phyloP scores from a whole-genome alignment of 164 flowering plant species.

The Cinnamomum micranthum region DNA sequence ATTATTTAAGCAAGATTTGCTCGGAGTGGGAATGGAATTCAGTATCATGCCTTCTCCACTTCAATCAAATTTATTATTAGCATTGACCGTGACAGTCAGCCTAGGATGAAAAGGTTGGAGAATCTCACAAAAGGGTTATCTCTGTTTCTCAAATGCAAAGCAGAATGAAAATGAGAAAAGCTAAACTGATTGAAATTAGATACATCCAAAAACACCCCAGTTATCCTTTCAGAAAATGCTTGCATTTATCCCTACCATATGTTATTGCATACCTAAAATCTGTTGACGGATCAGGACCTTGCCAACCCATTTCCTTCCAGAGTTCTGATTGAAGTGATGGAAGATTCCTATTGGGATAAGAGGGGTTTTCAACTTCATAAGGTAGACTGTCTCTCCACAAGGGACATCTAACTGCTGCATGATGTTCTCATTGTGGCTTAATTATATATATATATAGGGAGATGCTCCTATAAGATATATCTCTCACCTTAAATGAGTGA shows the following conservation, averaged over 20 bases:
- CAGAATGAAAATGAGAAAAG: neutral
- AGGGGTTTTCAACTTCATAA: fast-evolving
- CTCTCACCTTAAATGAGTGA: too few relatives aligned
- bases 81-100: neutral
- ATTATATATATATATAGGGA: too few relatives aligned
- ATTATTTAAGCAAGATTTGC: neutral
- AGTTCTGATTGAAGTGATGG: constrained; percentile 80
- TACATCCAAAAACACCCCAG: neutral
- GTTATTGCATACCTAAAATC: constrained; percentile 96
- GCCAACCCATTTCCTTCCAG: constrained; percentile 99
- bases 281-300: constrained; percentile 93
- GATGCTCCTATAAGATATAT: too few relatives aligned
- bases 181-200: neutral
- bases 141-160: neutral
- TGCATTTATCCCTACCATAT: neutral
- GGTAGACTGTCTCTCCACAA: too few relatives aligned
- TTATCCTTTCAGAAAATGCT: neutral
- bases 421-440: too few relatives aligned
- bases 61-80: neutral
- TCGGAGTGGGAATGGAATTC: neutral
- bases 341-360: constrained; percentile 69
- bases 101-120: neutral
- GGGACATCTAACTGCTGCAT: too few relatives aligned
- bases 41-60: neutral
- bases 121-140: neutral